Conservation (phyloP, 192 early-diverging fungal species). For the Coemansia sp. region DNA sequence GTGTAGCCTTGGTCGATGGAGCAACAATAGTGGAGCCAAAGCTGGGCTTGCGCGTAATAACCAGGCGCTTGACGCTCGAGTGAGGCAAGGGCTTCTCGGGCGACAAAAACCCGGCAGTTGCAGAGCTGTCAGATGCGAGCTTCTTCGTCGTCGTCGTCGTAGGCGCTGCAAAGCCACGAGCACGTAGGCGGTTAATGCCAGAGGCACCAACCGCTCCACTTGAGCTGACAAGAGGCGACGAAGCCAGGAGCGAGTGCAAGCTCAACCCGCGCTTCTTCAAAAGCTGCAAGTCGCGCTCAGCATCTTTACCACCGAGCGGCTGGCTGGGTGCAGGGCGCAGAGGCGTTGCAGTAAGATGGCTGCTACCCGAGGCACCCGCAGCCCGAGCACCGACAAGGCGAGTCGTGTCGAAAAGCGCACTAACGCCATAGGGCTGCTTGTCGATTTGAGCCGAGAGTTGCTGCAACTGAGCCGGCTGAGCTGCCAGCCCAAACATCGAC, state of each 20-base stretch:
- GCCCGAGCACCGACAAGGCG: slow-evolving; percentile 16
- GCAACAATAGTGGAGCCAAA: slow-evolving; percentile 8
- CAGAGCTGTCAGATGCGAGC: slow-evolving; percentile 19
- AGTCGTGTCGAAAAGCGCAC: slow-evolving; percentile 70
- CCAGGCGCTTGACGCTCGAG: slow-evolving; percentile 70
- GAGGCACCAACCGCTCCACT: not conserved
- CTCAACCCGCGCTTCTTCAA: slow-evolving; percentile 69
- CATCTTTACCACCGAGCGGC: not conserved
- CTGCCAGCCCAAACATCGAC: slow-evolving; percentile 21
- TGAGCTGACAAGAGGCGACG: slow-evolving; percentile 63
- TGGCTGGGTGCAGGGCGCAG: slow-evolving; percentile 33
- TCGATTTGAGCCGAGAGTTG: slow-evolving; percentile 75
- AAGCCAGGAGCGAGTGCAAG: slow-evolving; percentile 66
- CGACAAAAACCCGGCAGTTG: slow-evolving; percentile 55
- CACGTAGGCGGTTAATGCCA: not conserved
- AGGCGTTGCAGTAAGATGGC: slow-evolving; percentile 41
- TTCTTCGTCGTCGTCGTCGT: slow-evolving; percentile 18
- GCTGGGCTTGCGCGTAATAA: slow-evolving; percentile 56
- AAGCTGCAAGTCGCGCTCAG: slow-evolving; percentile 14
- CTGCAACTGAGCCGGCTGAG: slow-evolving; percentile 23
- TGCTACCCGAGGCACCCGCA: slow-evolving; percentile 6
- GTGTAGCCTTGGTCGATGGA: slow-evolving; percentile 6
- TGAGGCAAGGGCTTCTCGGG: slow-evolving; percentile 71
- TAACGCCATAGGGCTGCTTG: slow-evolving; percentile 84
- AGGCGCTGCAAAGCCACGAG: slow-evolving; percentile 65